Base-by-base conservation (phyloP, 495 filamentous ascomycete genomes). In the Tetracladium setigerum region DNA sequence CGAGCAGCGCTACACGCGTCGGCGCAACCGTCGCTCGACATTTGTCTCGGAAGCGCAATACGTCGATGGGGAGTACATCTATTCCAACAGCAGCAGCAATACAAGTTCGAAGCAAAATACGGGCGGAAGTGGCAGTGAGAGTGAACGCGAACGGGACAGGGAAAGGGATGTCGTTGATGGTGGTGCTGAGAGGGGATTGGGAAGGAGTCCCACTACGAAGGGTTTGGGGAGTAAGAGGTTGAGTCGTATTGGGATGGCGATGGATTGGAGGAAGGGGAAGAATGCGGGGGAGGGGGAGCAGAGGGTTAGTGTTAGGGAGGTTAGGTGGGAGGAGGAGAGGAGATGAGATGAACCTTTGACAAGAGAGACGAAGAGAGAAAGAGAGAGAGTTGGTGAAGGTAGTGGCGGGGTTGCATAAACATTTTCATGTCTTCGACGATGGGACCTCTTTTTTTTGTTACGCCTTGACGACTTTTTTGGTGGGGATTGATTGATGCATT, bases 1-100 rank as follows among this genome's bases (percentile, higher is more conserved):
- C 50, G 89, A 96, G 68, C 84, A 95, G 67, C 80, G 87, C 38
- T 96, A 96, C 71, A 90, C 87, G 30, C 83, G 81, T 57, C 83
- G 87, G 62, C 85, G 86, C 55, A 62, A 74, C 45, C 82, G 88
- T 52, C 87, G 89, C 67, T 87, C 79, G 45, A 89, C 83, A 49
- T 95, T 94, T 67, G 79, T 84, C 62, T 83, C 78, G 48, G 87
- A 87, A 56, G 90, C 87, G 16, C 76, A 82, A 60, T 96, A 96
- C 63, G 83, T 95, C 55, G 85, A 95, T 63, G 88, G 88, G 62
- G 90, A 96, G 68, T 96, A 92, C 69, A 75, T 94, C 59, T 89
- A 84, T 39, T 51, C 49, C 6, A 47, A 53, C 4, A 54, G 35
- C n/a, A 44, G 49, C 36, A 32, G 52, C 16, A 50, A 55, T 46